Evolutionary conservation across 768 basidiomycete genomes (phyloP).

Genomic region (Roridomyces roridus): DNA sequence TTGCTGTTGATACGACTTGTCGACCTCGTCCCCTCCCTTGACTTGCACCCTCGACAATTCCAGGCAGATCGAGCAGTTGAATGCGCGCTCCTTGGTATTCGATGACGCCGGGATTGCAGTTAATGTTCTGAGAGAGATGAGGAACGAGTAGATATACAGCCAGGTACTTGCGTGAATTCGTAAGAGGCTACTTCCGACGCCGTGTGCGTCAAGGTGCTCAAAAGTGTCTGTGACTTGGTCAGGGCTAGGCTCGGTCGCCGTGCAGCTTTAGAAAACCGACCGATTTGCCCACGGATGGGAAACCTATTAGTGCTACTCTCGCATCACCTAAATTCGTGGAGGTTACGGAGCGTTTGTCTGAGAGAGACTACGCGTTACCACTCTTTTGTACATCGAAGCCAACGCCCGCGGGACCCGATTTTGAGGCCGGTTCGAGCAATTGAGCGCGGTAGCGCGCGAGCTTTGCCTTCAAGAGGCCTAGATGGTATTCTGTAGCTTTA

Average conservation of each 20-base stretch:
- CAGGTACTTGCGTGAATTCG: conserved; percentile 91
- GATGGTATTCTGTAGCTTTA: conserved; percentile 95
- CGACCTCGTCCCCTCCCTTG: conserved; percentile 92
- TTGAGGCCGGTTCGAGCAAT: conserved; percentile 88
- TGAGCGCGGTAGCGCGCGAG: conserved; percentile 94
- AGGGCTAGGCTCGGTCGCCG: too few species aligned
- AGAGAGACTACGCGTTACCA: background rate
- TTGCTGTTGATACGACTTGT: conserved; percentile 94
- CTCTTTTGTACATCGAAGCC: conserved; percentile 88
- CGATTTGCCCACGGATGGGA: background rate
- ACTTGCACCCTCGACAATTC: conserved; percentile 93
- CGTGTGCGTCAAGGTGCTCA: conserved; percentile 92
- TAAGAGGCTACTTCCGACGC: conserved; percentile 89
- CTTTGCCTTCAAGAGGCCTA: conserved; percentile 93
- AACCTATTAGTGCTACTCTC: conserved; percentile 86
- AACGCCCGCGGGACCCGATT: conserved; percentile 79
- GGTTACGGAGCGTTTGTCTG: too few species aligned
- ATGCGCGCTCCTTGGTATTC: conserved; percentile 93
- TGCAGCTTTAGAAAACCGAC: background rate
- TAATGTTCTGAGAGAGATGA: conserved; percentile 14
- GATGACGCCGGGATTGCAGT: conserved; percentile 97
- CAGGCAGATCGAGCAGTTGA: conserved; percentile 93
- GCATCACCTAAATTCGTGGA: conserved; percentile 85
- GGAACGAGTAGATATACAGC: conserved; percentile 43
- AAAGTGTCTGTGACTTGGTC: conserved; percentile 94